Conservation (phyloP, 2,329 filamentous ascomycete species). For the Alternaria brassicicola region DNA sequence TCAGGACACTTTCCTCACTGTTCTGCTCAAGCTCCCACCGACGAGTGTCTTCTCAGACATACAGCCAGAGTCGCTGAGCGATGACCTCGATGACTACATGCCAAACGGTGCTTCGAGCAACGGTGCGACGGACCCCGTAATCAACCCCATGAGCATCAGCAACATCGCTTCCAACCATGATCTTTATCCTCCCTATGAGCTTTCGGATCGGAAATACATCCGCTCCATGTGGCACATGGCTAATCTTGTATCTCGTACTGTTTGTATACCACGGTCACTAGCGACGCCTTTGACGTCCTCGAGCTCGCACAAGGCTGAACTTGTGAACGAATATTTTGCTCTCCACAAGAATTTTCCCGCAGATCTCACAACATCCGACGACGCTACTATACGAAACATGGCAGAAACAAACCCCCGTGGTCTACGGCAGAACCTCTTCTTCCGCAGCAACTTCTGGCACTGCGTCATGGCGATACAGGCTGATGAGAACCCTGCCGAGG, state of each 20-base stretch:
- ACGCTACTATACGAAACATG: constrained; percentile 63
- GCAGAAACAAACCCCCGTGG: constrained; percentile 68
- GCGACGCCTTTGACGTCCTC: constrained; percentile 74
- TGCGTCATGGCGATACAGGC: constrained; percentile 81
- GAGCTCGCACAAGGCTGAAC: constrained; percentile 69
- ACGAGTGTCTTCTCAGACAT: constrained; percentile 82
- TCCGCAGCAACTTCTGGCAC: constrained; percentile 83
- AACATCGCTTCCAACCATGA: constrained; percentile 53
- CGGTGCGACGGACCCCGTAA: constrained; percentile 49
- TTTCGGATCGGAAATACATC: constrained; percentile 62
- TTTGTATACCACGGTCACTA: constrained; percentile 76
- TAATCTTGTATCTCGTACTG: constrained; percentile 76
- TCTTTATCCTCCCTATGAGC: constrained; percentile 48
- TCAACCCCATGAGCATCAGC: constrained; percentile 59
- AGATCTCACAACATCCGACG: constrained; percentile 71
- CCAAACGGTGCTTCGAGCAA: constrained; percentile 62
- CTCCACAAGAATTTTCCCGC: constrained; percentile 76
- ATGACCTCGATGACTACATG: constrained; percentile 68
- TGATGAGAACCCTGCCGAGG: constrained; percentile 66
- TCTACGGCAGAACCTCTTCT: constrained; percentile 75
- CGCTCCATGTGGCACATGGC: constrained; percentile 79
- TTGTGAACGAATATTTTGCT: constrained; percentile 71
- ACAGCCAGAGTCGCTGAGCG: constrained; percentile 72
- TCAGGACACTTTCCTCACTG: constrained; percentile 81
- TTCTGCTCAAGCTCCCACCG: constrained; percentile 77